Conservation (phyloP, 2,329 filamentous ascomycete genomes). For the Fusarium temperatum region DNA sequence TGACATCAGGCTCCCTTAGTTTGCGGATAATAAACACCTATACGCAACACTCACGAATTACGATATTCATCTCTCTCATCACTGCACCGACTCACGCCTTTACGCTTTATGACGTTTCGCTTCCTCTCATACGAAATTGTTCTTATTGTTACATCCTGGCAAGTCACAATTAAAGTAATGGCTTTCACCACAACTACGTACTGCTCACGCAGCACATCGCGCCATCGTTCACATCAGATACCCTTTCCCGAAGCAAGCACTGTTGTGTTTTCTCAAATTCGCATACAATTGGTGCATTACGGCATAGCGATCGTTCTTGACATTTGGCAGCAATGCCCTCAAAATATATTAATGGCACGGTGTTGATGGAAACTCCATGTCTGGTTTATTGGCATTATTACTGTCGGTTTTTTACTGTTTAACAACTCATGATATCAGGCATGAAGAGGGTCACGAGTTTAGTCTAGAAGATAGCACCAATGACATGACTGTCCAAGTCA, state of each 20-base stretch:
- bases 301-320: constrained; percentile 27
- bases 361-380: neutral
- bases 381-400: constrained; percentile 1
- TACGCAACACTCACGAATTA: constrained; percentile 33
- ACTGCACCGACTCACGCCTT: constrained; percentile 15
- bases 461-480: constrained; percentile 17
- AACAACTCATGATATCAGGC: constrained; percentile 14
- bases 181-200: constrained; percentile 3
- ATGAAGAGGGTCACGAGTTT: constrained; percentile 13
- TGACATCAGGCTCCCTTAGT: constrained; percentile 11
- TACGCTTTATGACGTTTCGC: constrained; percentile 30
- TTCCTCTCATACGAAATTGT: constrained; percentile 8
- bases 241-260: constrained; percentile 33
- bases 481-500: constrained; percentile 8
- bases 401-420: constrained; percentile 3
- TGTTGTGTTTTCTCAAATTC: constrained; percentile 25
- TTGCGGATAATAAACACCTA: constrained; percentile 11
- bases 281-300: constrained; percentile 32
- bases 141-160: neutral
- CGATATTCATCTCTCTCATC: constrained; percentile 29
- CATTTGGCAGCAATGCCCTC: constrained; percentile 19
- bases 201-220: constrained; percentile 3
- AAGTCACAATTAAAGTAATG: constrained; percentile 5
- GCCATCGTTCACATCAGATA: constrained; percentile 27
- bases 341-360: constrained; percentile 8